These are phyloP conservation scores for Termitomyces sp. DNA, from an alignment of 768 basidiomycete species.

Conservation along the genomic window DNA sequence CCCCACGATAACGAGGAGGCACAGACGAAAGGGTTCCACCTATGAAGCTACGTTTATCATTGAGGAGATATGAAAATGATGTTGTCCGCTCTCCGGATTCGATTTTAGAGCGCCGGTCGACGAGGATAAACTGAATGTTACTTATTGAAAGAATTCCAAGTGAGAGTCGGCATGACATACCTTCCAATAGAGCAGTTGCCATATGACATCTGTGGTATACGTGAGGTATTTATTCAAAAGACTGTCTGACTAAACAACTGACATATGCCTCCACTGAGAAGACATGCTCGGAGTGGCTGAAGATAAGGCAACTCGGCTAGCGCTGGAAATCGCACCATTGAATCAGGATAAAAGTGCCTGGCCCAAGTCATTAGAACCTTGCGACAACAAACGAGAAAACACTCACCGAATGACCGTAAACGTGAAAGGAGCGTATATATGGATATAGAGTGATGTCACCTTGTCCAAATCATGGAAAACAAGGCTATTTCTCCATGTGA, in stretches of 20 bases:
- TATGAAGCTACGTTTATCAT: slow-evolving; percentile 82
- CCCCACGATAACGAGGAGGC: slow-evolving; percentile 55
- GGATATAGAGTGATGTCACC: slow-evolving; percentile 91
- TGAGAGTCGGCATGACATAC: slow-evolving; percentile 24
- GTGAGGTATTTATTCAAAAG: slow-evolving; percentile 1
- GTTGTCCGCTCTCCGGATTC: slow-evolving; percentile 89
- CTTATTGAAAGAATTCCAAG: background rate
- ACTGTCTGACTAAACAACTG: slow-evolving; percentile 22
- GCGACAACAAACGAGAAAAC: background rate
- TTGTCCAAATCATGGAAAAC: slow-evolving; percentile 98
- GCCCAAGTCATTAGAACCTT: background rate
- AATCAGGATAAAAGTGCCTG: slow-evolving; percentile 86
- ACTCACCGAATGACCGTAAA: slow-evolving; percentile 86
- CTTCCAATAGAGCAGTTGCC: slow-evolving; percentile 96
- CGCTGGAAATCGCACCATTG: slow-evolving; percentile 82
- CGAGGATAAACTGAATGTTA: slow-evolving; percentile 63
- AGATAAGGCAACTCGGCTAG: slow-evolving; percentile 64
- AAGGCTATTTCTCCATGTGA: slow-evolving; percentile 97
- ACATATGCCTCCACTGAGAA: slow-evolving; percentile 84
- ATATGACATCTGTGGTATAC: slow-evolving; percentile 65
- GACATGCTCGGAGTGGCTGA: slow-evolving; percentile 63
- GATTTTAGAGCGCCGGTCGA: slow-evolving; percentile 86
- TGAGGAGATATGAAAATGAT: slow-evolving; percentile 83
- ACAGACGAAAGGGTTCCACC: slow-evolving; percentile 64
- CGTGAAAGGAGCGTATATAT: slow-evolving; percentile 88